Conservation (phyloP, 1,284 basidiomycete species). For the Ceratobasidium sp. region DNA sequence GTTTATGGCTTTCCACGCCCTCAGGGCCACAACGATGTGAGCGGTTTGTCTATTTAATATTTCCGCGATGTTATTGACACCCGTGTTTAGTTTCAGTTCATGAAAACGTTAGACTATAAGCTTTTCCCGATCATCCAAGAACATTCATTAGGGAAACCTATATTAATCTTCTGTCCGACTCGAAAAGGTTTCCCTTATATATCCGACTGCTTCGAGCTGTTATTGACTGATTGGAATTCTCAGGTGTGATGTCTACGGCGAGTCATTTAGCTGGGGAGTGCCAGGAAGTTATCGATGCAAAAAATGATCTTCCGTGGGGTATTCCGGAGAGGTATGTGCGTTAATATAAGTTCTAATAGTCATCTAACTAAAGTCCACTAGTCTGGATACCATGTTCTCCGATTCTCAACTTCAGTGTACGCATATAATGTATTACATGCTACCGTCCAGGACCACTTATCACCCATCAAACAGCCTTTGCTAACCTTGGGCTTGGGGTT, state of each 20-base stretch:
- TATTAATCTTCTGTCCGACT: slow-evolving; percentile 85
- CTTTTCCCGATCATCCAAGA: slow-evolving; percentile 73
- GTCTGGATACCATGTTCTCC: slow-evolving; percentile 62
- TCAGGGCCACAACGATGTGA: slow-evolving; percentile 46
- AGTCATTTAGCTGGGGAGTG: slow-evolving; percentile 76
- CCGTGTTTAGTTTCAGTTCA: slow-evolving; percentile 72
- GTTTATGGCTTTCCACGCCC: slow-evolving; percentile 67
- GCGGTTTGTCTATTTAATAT: background rate
- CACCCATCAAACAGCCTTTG: slow-evolving; percentile 30
- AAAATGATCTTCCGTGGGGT: slow-evolving; percentile 68
- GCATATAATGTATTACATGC: slow-evolving; percentile 40
- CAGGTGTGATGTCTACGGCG: slow-evolving; percentile 74
- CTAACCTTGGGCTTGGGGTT: slow-evolving; percentile 72
- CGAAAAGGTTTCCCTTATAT: slow-evolving; percentile 66
- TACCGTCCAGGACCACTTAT: background rate
- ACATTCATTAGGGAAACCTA: slow-evolving; percentile 77
- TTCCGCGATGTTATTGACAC: slow-evolving; percentile 52
- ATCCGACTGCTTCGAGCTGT: background rate
- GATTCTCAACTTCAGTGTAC: slow-evolving; percentile 69
- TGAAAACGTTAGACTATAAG: slow-evolving; percentile 73
- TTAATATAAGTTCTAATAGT: slow-evolving; percentile 2
- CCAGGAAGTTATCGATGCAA: slow-evolving; percentile 60
- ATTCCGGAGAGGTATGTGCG: slow-evolving; percentile 58
- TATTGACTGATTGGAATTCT: background rate
- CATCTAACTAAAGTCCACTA: slow-evolving; percentile 48